A percentile compares a stretch with the other conserved stretches of the same genome.
phyloP scores from a whole-genome alignment of 106 monocot genomes.

The Allium fistulosum region DNA sequence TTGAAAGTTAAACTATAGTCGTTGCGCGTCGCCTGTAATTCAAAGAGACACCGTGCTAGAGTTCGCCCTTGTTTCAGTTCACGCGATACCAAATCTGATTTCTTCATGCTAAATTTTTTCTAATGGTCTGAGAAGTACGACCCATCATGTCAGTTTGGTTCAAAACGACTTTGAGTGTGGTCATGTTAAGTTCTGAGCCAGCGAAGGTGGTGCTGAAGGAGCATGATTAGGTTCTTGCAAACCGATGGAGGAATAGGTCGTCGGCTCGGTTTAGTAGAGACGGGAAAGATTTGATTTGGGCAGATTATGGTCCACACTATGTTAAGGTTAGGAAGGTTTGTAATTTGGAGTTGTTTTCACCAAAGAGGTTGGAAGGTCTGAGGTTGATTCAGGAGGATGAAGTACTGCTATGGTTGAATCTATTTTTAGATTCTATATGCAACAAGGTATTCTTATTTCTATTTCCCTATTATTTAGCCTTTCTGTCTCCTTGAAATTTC shows the following conservation, averaged over 20 bases:
- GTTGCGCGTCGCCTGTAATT: too few species aligned
- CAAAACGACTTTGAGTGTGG: slow-evolving; percentile 70
- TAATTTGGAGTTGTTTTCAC: slow-evolving; percentile 82
- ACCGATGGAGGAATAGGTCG: slow-evolving; percentile 65
- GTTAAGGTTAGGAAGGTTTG: slow-evolving; percentile 93
- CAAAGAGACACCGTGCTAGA: too few species aligned
- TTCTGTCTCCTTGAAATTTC: too few species aligned
- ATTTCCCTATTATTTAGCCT: too few species aligned
- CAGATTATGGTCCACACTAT: slow-evolving; percentile 93
- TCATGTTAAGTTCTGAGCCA: slow-evolving; percentile 66
- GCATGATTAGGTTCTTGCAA: slow-evolving; percentile 68
- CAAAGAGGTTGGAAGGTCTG: slow-evolving; percentile 69
- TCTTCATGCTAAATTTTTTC: too few species aligned
- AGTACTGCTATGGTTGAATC: slow-evolving; percentile 95
- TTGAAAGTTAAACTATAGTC: too few species aligned
- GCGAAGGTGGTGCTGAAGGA: slow-evolving; percentile 90
- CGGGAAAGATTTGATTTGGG: slow-evolving; percentile 83
- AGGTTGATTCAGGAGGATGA: slow-evolving; percentile 85
- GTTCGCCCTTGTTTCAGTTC: too few species aligned
- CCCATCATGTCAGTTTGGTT: slow-evolving; percentile 94
- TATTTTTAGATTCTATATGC: slow-evolving; percentile 35
- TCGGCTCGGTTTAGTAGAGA: slow-evolving; percentile 71
- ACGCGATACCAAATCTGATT: too few species aligned
- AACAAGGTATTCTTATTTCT: slow-evolving; percentile 23
- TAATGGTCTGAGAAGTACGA: slow-evolving; percentile 54